Percentiles rank a stretch among this genome's conserved stretches.
phyloP scores from a whole-genome alignment of 2,329 filamentous ascomycete genomes.

The Ceratocystis papillata region DNA sequence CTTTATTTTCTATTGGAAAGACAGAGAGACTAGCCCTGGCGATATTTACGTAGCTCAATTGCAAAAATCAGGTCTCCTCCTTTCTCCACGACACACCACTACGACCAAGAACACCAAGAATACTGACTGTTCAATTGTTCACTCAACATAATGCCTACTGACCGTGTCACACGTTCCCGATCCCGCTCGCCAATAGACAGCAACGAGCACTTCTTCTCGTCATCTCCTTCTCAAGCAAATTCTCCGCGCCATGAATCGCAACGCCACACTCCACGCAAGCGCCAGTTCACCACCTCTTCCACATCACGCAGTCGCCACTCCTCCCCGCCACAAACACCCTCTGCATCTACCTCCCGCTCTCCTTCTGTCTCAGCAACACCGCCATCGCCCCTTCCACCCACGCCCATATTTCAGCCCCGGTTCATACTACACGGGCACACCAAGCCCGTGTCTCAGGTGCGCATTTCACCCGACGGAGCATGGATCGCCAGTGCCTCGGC shows the following conservation, averaged over 20 bases:
- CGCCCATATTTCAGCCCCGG: conserved; percentile 59
- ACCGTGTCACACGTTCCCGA: conserved; percentile 29
- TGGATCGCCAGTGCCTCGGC: conserved; percentile 87
- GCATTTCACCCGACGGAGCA: conserved; percentile 79
- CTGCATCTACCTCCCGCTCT: conserved; percentile 32
- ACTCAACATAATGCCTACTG: neutral
- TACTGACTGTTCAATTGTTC: conserved; percentile 15
- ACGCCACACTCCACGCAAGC: conserved; percentile 28
- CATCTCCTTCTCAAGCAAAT: conserved; percentile 33
- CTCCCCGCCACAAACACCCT: conserved; percentile 30
- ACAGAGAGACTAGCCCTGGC: too few species aligned
- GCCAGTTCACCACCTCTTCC: conserved; percentile 31
- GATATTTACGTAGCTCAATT: too few species aligned
- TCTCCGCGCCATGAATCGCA: conserved; percentile 25
- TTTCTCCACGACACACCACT: conserved; percentile 27
- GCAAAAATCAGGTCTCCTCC: neutral
- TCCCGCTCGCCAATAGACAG: conserved; percentile 32
- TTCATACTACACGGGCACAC: conserved; percentile 67
- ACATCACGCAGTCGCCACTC: conserved; percentile 27
- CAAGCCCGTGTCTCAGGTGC: conserved; percentile 69
- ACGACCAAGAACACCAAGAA: conserved; percentile 29
- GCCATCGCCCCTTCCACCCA: conserved; percentile 45
- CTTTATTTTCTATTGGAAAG: too few species aligned
- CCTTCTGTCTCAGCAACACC: conserved; percentile 30
- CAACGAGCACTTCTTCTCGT: conserved; percentile 31